A percentile compares a stretch with the other conserved stretches of the same genome.
Conservation (phyloP, 106 monocot genomes). For the Ottelia alismoides region DNA sequence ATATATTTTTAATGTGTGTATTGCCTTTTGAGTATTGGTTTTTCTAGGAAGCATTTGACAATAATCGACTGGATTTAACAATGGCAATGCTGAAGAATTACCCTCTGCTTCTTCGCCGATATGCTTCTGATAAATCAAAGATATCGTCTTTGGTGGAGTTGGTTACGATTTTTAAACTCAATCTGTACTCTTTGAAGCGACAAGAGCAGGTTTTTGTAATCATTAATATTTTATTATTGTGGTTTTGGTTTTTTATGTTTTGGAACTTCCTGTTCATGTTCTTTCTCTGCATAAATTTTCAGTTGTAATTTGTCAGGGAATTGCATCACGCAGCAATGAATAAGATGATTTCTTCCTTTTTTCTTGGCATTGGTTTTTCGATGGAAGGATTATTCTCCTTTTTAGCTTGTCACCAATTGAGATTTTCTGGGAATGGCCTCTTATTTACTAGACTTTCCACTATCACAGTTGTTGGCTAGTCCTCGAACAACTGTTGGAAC, state of each 20-base stretch:
- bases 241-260: background rate
- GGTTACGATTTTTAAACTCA: constrained; percentile 64
- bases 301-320: no score
- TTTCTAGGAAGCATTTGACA: constrained; percentile 77
- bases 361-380: no score
- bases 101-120: constrained; percentile 74
- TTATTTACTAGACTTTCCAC: no score
- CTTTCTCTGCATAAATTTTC: no score
- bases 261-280: background rate
- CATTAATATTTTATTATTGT: no score
- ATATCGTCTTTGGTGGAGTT: constrained; percentile 76
- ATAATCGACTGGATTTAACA: constrained; percentile 58
- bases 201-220: constrained; percentile 64
- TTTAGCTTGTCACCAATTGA: no score
- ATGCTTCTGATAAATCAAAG: constrained; percentile 86
- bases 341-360: no score
- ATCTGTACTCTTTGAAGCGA: constrained; percentile 86
- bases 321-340: no score
- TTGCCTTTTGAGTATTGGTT: constrained; percentile 2
- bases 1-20: background rate
- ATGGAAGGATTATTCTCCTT: no score
- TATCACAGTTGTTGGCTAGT: no score
- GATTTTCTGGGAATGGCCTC: no score
- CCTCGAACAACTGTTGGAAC: no score
- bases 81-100: constrained; percentile 72